Percentiles rank a stretch among this genome's conserved stretches.
Evolutionary conservation across 1,284 basidiomycete species (phyloP).

Genomic region (Cryptococcus sp.): DNA sequence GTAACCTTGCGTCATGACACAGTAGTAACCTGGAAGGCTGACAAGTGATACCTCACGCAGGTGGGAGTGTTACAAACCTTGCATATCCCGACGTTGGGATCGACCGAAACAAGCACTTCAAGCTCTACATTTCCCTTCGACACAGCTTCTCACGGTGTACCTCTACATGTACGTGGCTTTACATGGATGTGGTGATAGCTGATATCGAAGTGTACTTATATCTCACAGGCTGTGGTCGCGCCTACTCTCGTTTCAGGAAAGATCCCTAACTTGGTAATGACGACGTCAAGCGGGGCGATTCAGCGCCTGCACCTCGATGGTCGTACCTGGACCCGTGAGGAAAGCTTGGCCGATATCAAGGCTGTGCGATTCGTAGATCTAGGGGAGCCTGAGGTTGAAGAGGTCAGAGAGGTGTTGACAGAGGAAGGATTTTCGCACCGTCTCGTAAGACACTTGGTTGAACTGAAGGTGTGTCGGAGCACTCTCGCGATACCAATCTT

Average conservation of each 20-base stretch:
- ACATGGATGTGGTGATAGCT: neutral
- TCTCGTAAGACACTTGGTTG: constrained; percentile 63
- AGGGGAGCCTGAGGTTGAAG: constrained; percentile 64
- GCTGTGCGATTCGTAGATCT: constrained; percentile 74
- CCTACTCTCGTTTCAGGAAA: constrained; percentile 17
- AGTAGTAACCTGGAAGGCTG: constrained; percentile 8
- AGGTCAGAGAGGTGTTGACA: constrained; percentile 53
- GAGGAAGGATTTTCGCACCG: constrained; percentile 64
- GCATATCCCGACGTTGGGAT: constrained; percentile 12
- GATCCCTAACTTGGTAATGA: constrained; percentile 55
- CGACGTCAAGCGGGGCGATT: constrained; percentile 75
- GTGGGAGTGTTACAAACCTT: constrained; percentile 23
- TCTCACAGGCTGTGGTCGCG: constrained; percentile 25
- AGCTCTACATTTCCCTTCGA: constrained; percentile 73
- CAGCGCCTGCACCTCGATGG: constrained; percentile 70
- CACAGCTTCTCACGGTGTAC: constrained; percentile 67
- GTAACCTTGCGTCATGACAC: constrained; percentile 54
- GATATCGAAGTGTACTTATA: neutral
- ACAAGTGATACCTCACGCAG: constrained; percentile 15
- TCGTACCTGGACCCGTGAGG: constrained; percentile 73
- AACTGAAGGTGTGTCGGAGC: constrained; percentile 60
- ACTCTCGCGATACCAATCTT: constrained; percentile 4
- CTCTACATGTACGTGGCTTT: constrained; percentile 62
- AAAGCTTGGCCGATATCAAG: constrained; percentile 69
- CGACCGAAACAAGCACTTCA: constrained; percentile 34